A percentile compares a stretch with the other conserved stretches of the same genome.
Evolutionary conservation across 2,329 filamentous ascomycete species (phyloP).

Genomic region (Lachnellula subtilissima): DNA sequence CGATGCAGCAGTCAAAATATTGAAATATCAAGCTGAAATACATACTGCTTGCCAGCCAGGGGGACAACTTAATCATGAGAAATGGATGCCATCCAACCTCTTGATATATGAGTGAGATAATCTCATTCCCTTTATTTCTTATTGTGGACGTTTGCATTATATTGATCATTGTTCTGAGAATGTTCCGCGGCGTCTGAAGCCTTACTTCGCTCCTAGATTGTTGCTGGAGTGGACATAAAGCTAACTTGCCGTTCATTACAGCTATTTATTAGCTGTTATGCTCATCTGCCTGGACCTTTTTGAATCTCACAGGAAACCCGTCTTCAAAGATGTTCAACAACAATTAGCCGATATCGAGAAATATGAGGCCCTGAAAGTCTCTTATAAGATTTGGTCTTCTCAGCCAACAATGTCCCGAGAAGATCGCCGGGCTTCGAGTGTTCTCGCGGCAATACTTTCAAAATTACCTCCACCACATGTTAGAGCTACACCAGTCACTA

Average conservation of each 20-base stretch:
- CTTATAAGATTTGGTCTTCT: slow-evolving; percentile 11
- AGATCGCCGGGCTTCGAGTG: slow-evolving; percentile 8
- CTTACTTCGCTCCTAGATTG: too few relatives aligned
- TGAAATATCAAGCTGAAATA: slow-evolving; percentile 39
- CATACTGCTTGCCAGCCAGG: slow-evolving; percentile 7
- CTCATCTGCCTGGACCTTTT: slow-evolving; percentile 14
- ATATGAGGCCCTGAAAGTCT: slow-evolving; percentile 5
- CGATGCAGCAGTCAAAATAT: slow-evolving; percentile 42
- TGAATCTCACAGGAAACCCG: neutral
- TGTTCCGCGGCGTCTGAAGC: too few relatives aligned
- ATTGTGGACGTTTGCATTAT: too few relatives aligned
- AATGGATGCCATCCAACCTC: slow-evolving; percentile 14
- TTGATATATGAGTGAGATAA: slow-evolving; percentile 4
- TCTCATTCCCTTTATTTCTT: too few relatives aligned
- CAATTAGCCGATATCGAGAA: neutral
- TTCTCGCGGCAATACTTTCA: slow-evolving; percentile 8
- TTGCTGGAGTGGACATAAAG: too few relatives aligned
- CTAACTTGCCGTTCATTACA: too few relatives aligned
- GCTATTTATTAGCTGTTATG: slow-evolving; percentile 12
- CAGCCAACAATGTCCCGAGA: slow-evolving; percentile 3
- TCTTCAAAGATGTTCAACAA: neutral
- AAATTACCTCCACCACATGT: slow-evolving; percentile 3
- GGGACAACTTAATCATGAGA: slow-evolving; percentile 5
- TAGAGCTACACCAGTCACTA: neutral
- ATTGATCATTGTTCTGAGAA: too few relatives aligned